These are phyloP conservation scores for Phytopythium vexans DNA, from an alignment of 352 stramenopile species.

Conservation along the genomic window DNA sequence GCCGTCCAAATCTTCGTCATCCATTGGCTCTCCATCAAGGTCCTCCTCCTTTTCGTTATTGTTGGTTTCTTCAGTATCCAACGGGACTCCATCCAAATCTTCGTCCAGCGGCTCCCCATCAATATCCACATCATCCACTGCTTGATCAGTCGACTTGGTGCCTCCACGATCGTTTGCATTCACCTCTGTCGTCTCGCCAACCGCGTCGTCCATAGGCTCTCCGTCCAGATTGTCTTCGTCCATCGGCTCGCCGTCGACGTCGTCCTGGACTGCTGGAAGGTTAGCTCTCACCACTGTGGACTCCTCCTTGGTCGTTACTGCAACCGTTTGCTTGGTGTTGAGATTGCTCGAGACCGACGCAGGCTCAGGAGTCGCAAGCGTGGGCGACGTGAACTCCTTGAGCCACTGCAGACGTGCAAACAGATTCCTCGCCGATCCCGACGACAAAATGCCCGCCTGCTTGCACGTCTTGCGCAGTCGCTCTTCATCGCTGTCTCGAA, in stretches of 20 bases:
- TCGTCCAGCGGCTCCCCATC: conserved; percentile 40
- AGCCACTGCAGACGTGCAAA: conserved; percentile 58
- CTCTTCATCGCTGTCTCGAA: conserved; percentile 38
- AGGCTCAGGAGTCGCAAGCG: conserved; percentile 1
- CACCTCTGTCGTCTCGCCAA: conserved; percentile 11
- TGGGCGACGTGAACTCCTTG: conserved; percentile 56
- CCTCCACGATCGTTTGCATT: conserved; percentile 21
- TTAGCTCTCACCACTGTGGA: neutral
- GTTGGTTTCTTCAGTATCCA: conserved; percentile 22
- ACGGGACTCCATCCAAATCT: conserved; percentile 23
- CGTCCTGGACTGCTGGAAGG: conserved; percentile 10
- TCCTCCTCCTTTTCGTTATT: conserved; percentile 9
- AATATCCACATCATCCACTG: conserved; percentile 28
- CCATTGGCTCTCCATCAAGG: conserved; percentile 26
- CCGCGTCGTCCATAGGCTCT: conserved; percentile 30
- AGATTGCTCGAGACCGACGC: conserved; percentile 2
- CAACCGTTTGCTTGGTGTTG: neutral
- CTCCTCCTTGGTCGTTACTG: conserved; percentile 3
- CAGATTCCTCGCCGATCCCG: conserved; percentile 37
- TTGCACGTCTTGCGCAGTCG: conserved; percentile 61
- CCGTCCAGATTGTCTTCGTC: conserved; percentile 32
- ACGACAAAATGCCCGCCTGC: conserved; percentile 61
- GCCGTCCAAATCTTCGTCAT: conserved; percentile 33
- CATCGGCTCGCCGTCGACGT: conserved; percentile 7
- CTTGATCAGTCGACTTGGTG: conserved; percentile 24